Evolutionary conservation across 2,329 filamentous ascomycete genomes (phyloP), one percentile per base, ranked within the genome.

Genomic region (Akanthomyces lecanii): DNA sequence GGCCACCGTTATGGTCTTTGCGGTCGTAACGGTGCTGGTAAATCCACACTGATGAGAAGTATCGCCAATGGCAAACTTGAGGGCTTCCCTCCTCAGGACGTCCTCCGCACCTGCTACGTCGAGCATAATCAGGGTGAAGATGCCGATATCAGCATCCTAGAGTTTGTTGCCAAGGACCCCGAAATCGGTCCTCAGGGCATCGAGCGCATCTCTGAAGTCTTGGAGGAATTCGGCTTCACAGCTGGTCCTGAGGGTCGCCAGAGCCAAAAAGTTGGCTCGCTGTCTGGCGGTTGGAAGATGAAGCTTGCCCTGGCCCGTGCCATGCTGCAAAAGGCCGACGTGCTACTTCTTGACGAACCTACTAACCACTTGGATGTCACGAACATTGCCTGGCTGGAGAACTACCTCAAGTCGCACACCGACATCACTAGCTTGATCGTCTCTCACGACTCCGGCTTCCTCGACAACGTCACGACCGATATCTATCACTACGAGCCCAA

Each of bases 241-340:
- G 78, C 90, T 65, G 94, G 94, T 3, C 92, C 92, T 0, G 90
- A 95, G 68, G 95, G 94, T 64, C 87, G 92, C 65, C 95, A 98
- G 77, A 84, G 88, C 6, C 87, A 97, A 74, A 91, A 89, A 70
- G 95, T 99, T 64, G 95, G 95, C 69, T 97, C 94, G 23, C 80
- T 99, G 42, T 98, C 95, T 50, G 95, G 95, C 78, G 95, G 95
- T 74, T 99, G 95, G 95, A 98, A 98, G 85, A 99, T 99, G 95
- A 99, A 99, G 87, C 81, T 99, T 65, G 95, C 95, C 68, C 79
- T 99, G 76, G 95, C 95, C 59, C 87, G 95, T 71, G 95, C 95
- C 67, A 98, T 99, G 93, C 84, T 99, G 71, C 91, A 95, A 83
- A 90, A 89, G 73, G 94, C 95, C n/a, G 95, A 99, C 75, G 93